phyloP scores from a whole-genome alignment of 2,329 filamentous ascomycete genomes.

The Penicillium sp. region DNA sequence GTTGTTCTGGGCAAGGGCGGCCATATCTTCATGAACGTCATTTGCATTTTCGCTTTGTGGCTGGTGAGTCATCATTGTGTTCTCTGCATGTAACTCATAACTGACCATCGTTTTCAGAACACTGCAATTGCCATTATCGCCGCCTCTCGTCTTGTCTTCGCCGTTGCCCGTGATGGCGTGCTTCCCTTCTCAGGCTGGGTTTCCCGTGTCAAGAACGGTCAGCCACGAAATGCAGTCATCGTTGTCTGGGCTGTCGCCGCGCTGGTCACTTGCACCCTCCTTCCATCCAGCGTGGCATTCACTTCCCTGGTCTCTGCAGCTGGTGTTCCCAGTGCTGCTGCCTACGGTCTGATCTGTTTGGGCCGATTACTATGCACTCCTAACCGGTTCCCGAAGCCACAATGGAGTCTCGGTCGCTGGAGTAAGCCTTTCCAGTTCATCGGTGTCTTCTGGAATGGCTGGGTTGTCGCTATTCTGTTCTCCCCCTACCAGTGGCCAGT shows the following conservation, averaged over 20 bases:
- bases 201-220: constrained; percentile 54
- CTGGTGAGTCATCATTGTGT: constrained; percentile 13
- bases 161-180: constrained; percentile 61
- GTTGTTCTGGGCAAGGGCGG: constrained; percentile 56
- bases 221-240: constrained; percentile 60
- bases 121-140: constrained; percentile 60
- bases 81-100: not conserved
- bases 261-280: constrained; percentile 58
- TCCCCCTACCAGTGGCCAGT: constrained; percentile 51
- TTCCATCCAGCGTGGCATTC: constrained; percentile 56
- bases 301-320: constrained; percentile 56
- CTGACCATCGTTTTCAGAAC: constrained; percentile 40
- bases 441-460: constrained; percentile 51
- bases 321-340: constrained; percentile 53
- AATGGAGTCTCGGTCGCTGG: constrained; percentile 48
- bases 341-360: constrained; percentile 54
- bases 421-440: constrained; percentile 52
- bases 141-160: constrained; percentile 61
- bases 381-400: constrained; percentile 31
- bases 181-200: constrained; percentile 61
- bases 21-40: constrained; percentile 62
- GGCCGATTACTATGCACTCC: constrained; percentile 51
- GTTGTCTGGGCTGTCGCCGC: constrained; percentile 58
- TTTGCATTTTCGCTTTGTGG: constrained; percentile 39
- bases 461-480: constrained; percentile 51